Conservation (phyloP, 1,284 basidiomycete genomes). For the Apiotrichum sp. region DNA sequence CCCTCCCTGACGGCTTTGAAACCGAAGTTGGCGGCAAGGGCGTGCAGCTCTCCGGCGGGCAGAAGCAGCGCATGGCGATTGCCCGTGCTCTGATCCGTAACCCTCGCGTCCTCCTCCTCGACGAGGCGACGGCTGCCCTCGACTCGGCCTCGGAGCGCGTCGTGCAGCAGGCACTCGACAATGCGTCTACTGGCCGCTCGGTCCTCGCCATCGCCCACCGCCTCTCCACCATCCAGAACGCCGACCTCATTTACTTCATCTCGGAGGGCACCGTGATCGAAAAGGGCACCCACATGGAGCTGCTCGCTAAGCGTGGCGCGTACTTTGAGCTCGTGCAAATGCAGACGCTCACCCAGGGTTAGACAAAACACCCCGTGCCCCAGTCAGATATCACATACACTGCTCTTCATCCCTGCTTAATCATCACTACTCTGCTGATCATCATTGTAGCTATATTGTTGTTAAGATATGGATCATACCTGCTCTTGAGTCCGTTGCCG, state of each 20-base stretch:
- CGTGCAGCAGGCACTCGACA: slow-evolving; percentile 88
- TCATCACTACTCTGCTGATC: no score
- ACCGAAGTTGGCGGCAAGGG: slow-evolving; percentile 93
- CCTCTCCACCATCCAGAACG: slow-evolving; percentile 87
- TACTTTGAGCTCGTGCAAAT: slow-evolving; percentile 87
- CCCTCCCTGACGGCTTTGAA: slow-evolving; percentile 82
- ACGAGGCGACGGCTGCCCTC: slow-evolving; percentile 89
- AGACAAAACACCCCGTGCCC: neutral
- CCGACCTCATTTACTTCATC: slow-evolving; percentile 88
- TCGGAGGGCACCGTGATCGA: slow-evolving; percentile 82
- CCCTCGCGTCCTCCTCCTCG: slow-evolving; percentile 82
- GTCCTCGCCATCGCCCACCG: slow-evolving; percentile 90
- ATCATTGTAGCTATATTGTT: no score
- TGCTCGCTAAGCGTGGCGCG: slow-evolving; percentile 64
- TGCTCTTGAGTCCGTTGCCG: no score
- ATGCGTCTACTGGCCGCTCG: slow-evolving; percentile 80
- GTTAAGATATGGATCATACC: no score
- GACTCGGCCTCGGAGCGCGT: slow-evolving; percentile 91
- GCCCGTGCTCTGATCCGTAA: slow-evolving; percentile 89
- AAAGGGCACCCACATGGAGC: slow-evolving; percentile 78
- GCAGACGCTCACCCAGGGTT: slow-evolving; percentile 51
- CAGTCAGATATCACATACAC: no score
- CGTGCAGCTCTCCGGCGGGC: slow-evolving; percentile 71
- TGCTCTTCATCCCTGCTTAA: no score
- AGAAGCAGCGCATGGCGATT: slow-evolving; percentile 83